Percentiles rank a stretch among this genome's conserved stretches.
Conservation (phyloP, 2,329 filamentous ascomycete species). For the Penicillium sp. region DNA sequence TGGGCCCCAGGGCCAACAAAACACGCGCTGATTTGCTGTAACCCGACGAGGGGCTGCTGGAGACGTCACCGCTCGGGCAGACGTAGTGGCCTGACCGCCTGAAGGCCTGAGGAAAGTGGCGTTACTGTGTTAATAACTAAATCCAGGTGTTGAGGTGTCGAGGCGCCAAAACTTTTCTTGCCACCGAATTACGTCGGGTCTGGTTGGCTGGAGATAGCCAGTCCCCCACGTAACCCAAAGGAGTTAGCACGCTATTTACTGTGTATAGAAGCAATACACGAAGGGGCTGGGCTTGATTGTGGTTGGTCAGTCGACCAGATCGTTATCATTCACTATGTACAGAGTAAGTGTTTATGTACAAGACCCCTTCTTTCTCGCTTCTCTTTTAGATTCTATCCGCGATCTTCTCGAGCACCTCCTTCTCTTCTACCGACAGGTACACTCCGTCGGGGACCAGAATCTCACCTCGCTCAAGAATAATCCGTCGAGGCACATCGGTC, state of each 20-base stretch:
- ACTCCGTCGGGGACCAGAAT: conserved; percentile 39
- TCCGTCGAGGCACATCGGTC: conserved; percentile 26
- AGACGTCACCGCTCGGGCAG: conserved; percentile 29
- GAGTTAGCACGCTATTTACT: background rate
- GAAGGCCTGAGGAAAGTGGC: background rate
- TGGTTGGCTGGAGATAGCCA: conserved; percentile 5
- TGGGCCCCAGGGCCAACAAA: conserved; percentile 16
- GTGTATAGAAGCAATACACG: background rate
- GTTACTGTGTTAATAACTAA: no score
- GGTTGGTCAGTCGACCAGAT: background rate
- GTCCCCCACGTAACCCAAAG: background rate
- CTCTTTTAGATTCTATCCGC: conserved; percentile 34
- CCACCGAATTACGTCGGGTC: conserved; percentile 1
- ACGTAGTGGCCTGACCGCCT: conserved; percentile 9
- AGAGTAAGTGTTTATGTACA: background rate
- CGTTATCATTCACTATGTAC: background rate
- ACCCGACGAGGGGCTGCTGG: conserved; percentile 9
- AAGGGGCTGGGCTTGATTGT: background rate
- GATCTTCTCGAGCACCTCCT: conserved; percentile 34
- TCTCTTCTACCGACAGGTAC: conserved; percentile 37
- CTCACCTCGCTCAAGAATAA: conserved; percentile 34
- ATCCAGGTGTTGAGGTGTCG: conserved; percentile 5
- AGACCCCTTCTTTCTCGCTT: background rate
- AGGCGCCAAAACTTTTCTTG: background rate
- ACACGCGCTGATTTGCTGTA: conserved; percentile 23